Percentiles rank a stretch among this genome's conserved stretches.
These are phyloP conservation scores for Pseudopyrenochaeta lycopersici DNA, from an alignment of 2,329 filamentous ascomycete genomes.

Conservation along the genomic window DNA sequence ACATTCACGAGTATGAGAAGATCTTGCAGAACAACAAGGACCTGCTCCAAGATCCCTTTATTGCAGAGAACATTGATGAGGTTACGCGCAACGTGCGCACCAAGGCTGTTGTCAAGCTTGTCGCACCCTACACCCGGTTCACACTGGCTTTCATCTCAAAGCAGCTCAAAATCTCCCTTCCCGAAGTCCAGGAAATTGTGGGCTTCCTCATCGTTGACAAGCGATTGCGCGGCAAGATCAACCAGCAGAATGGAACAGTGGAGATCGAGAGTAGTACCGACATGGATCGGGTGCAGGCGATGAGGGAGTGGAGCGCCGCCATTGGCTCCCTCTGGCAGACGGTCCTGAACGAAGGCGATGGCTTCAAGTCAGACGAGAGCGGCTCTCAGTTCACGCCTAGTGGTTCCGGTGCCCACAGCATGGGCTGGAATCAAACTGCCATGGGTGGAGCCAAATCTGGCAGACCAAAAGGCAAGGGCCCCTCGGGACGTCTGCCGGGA, in stretches of 20 bases:
- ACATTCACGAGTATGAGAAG: constrained; percentile 89
- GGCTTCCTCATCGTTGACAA: constrained; percentile 92
- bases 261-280: constrained; percentile 80
- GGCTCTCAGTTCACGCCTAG: constrained; percentile 47
- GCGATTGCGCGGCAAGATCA: constrained; percentile 85
- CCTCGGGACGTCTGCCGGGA: constrained; percentile 46
- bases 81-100: constrained; percentile 98
- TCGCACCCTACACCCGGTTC: constrained; percentile 94
- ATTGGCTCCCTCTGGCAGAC: constrained; percentile 74
- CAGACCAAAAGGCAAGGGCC: constrained; percentile 49
- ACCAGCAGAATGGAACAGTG: constrained; percentile 85
- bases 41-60: constrained; percentile 90
- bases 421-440: constrained; percentile 39
- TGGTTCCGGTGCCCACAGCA: constrained; percentile 34
- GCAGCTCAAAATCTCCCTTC: constrained; percentile 83
- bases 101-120: constrained; percentile 91
- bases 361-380: constrained; percentile 65
- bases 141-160: constrained; percentile 86
- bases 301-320: constrained; percentile 76
- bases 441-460: constrained; percentile 38
- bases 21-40: constrained; percentile 89
- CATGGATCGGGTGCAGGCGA: constrained; percentile 74
- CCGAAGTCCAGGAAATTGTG: constrained; percentile 94
- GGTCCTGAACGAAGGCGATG: constrained; percentile 81
- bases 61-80: constrained; percentile 98